Conservation (phyloP, 148 eudicot species). For the Fagopyrum tataricum region DNA sequence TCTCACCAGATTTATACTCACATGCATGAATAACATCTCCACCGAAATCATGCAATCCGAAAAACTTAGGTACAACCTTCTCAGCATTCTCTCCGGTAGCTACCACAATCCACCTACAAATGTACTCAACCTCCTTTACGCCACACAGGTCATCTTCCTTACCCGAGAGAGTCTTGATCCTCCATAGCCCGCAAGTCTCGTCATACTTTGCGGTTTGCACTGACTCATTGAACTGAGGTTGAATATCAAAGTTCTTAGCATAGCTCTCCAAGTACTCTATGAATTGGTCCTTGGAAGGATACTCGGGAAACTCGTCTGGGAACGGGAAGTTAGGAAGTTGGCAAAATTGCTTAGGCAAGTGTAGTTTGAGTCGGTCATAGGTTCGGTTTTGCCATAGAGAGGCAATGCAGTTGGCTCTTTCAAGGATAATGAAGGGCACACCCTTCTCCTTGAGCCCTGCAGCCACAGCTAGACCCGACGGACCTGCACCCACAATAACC, state of each 20-base stretch:
- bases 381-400: slow-evolving; percentile 68
- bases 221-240: slow-evolving; percentile 62
- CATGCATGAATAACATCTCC: slow-evolving; percentile 73
- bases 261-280: slow-evolving; percentile 57
- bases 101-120: slow-evolving; percentile 87
- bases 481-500: slow-evolving; percentile 75
- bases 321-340: slow-evolving; percentile 68
- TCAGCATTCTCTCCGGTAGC: slow-evolving; percentile 96
- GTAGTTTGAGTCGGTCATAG: slow-evolving; percentile 73
- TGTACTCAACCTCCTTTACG: slow-evolving; percentile 54
- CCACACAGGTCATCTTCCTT: slow-evolving; percentile 1
- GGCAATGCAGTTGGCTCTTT: slow-evolving; percentile 76
- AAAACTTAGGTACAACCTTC: slow-evolving; percentile 77
- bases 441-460: slow-evolving; percentile 67
- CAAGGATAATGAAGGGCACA: slow-evolving; percentile 63
- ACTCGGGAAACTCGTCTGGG: slow-evolving; percentile 58
- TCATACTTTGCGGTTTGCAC: slow-evolving; percentile 65
- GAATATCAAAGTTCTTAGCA: slow-evolving; percentile 43
- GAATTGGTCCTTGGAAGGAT: slow-evolving; percentile 65
- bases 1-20: slow-evolving; percentile 66
- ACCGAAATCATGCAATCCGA: slow-evolving; percentile 61
- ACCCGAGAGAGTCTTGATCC: slow-evolving; percentile 29
- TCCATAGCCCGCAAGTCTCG: slow-evolving; percentile 58
- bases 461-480: slow-evolving; percentile 67
- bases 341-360: slow-evolving; percentile 72